phyloP scores from a whole-genome alignment of 2,329 filamentous ascomycete species.

The Monosporascus sp. region DNA sequence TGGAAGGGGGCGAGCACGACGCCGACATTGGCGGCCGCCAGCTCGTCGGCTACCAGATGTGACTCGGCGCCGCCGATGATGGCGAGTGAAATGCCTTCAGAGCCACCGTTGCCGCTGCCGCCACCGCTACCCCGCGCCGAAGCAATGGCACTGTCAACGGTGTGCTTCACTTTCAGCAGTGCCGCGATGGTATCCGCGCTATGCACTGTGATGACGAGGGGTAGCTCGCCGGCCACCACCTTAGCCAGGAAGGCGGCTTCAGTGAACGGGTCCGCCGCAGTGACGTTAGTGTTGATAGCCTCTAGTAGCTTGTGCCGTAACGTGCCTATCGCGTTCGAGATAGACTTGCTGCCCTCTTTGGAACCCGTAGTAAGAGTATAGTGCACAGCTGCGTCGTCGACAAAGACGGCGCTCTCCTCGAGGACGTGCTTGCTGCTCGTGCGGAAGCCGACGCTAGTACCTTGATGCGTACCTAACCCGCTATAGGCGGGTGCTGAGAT shows the following conservation, averaged over 20 bases:
- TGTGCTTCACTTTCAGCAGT: slow-evolving; percentile 52
- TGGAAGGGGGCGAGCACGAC: slow-evolving; percentile 58
- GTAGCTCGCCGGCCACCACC: slow-evolving; percentile 48
- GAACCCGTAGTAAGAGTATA: slow-evolving; percentile 48
- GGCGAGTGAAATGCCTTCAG: slow-evolving; percentile 40
- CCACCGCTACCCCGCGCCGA: slow-evolving; percentile 8
- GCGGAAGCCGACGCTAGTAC: slow-evolving; percentile 54
- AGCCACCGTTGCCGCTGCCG: slow-evolving; percentile 1
- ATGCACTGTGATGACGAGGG: slow-evolving; percentile 55
- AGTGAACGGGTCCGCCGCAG: slow-evolving; percentile 35
- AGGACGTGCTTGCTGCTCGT: slow-evolving; percentile 44
- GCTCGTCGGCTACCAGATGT: slow-evolving; percentile 51
- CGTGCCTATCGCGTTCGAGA: slow-evolving; percentile 47
- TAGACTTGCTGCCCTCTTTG: slow-evolving; percentile 40
- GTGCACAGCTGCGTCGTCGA: slow-evolving; percentile 50
- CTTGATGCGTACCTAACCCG: slow-evolving; percentile 40
- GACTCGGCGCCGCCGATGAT: slow-evolving; percentile 61
- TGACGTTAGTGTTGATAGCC: slow-evolving; percentile 37
- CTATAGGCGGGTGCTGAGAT: slow-evolving; percentile 50
- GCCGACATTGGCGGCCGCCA: slow-evolving; percentile 50
- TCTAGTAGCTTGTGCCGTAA: slow-evolving; percentile 50
- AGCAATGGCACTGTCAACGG: slow-evolving; percentile 41
- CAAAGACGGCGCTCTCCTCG: slow-evolving; percentile 46
- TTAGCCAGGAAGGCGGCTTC: slow-evolving; percentile 46
- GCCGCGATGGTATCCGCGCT: slow-evolving; percentile 59